Base-by-base conservation (phyloP, 2,329 filamentous ascomycete genomes). In the Cytospora piceae region DNA sequence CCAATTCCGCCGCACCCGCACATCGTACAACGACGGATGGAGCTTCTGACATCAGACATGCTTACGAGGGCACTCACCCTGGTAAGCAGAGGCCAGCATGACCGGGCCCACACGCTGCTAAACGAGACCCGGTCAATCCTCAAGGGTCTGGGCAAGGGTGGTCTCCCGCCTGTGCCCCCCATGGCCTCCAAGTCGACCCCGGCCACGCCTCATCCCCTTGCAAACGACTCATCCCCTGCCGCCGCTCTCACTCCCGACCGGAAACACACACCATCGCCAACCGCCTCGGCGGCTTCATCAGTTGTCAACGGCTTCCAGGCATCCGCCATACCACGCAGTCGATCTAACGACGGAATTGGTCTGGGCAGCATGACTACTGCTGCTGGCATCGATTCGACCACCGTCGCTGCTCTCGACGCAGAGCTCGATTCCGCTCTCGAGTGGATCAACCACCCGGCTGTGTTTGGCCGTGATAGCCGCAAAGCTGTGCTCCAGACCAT, bases 11-110 rank as follows among this genome's bases (percentile, higher is more conserved):
- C 95, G 55, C 95, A 98, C 74, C 94, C 95, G 5, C 92, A 90
- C 68, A 93, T 99, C 67, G 94, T 99, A 8, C 95, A 99, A 79
- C 87, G 95, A 51, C 90, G 95, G 55, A 99, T 99, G 95, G 95
- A 99, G 78, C 83, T 99, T 34, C 85, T 99, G 61, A 98, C 95
- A 2, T 98, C 94, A 1, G 95, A 99, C 76, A 99, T 99, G 95
- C 85, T 99, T 69, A 96, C 93, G 9, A 86, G 95, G 66, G 94
- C 95, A 17, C 81, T 99, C 67, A 97, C 93, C 0, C 85, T 99
- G 24, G 94, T 98, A 24, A 92, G 92, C 67, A 88, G 93, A 46
- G 93, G 92, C 39, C 94, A 98, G 78, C 92, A 97, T 75, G 95
- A 99, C 73, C 90, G 94, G 42, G 95, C 94, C 0, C 91, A 96